Evolutionary conservation across 371 early-diverging fungal genomes (phyloP).

Genomic region (Apophysomyces elegans): DNA sequence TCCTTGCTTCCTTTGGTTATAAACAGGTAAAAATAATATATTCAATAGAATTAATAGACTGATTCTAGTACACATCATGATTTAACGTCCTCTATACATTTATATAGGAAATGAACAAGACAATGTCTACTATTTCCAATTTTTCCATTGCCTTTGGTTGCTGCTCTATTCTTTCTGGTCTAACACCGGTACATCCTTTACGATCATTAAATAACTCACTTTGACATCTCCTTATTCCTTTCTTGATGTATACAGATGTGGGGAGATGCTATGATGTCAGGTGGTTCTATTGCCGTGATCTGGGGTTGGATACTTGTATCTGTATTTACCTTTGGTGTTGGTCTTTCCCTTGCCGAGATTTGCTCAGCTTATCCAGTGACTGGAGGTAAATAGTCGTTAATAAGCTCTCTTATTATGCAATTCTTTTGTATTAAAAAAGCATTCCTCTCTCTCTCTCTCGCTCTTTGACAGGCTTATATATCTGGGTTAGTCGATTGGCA

Average conservation of each 20-base stretch:
- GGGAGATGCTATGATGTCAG: conserved; percentile 64
- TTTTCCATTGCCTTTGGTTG: conserved; percentile 68
- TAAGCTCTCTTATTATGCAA: conserved; percentile 8
- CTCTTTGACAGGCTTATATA: conserved; percentile 35
- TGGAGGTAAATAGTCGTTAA: conserved; percentile 43
- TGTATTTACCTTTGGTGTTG: conserved; percentile 66
- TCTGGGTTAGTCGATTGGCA: conserved; percentile 65
- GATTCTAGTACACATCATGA: too few species aligned
- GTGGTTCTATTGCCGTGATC: conserved; percentile 70
- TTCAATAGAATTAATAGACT: too few species aligned
- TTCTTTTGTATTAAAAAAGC: background rate
- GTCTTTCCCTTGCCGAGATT: conserved; percentile 74
- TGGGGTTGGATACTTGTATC: conserved; percentile 76
- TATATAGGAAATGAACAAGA: conserved; percentile 65
- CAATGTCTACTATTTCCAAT: conserved; percentile 63
- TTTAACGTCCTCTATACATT: too few species aligned
- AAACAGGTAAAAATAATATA: conserved; percentile 45
- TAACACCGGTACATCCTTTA: conserved; percentile 50
- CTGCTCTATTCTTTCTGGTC: conserved; percentile 62
- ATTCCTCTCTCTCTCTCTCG: too few species aligned
- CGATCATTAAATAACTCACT: background rate
- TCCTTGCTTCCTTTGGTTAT: conserved; percentile 61
- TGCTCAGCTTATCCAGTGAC: conserved; percentile 74
- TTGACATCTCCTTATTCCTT: background rate
- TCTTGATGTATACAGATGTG: conserved; percentile 35